Evolutionary conservation across 441 rosid genomes (phyloP).

Genomic region (Mallotus repandus): DNA sequence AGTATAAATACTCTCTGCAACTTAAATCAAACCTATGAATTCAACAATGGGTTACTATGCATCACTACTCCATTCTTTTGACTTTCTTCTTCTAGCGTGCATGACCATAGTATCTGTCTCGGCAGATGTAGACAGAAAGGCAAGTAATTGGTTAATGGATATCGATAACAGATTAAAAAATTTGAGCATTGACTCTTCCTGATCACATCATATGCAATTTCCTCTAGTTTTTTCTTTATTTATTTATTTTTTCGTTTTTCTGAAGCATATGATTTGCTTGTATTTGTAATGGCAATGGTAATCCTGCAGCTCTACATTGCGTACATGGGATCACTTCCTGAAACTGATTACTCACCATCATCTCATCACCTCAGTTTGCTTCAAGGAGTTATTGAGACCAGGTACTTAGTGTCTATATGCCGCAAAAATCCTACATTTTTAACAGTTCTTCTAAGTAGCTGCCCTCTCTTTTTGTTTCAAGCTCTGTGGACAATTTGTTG

Average conservation of each 20-base stretch:
- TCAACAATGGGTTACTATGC: neutral
- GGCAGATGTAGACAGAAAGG: conserved; percentile 24
- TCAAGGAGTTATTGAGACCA: conserved; percentile 24
- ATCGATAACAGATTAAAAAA: neutral
- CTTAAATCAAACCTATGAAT: neutral
- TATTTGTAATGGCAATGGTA: neutral
- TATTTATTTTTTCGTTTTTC: too few relatives aligned
- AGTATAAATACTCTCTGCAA: neutral
- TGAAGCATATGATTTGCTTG: neutral
- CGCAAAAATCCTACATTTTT: too few relatives aligned
- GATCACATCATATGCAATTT: neutral
- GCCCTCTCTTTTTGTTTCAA: neutral
- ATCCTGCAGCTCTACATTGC: conserved; percentile 45
- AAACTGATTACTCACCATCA: conserved; percentile 30
- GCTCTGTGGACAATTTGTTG: conserved; percentile 32
- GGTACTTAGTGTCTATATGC: neutral
- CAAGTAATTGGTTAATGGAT: neutral
- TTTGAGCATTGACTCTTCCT: neutral
- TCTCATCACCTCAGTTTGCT: conserved; percentile 44
- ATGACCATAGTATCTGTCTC: neutral
- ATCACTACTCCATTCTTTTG: neutral
- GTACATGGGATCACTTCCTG: conserved; percentile 60
- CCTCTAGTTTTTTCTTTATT: too few relatives aligned
- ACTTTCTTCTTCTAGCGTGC: neutral
- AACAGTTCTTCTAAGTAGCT: neutral